These are phyloP conservation scores for Silene vulgaris DNA, from an alignment of 179 eudicot species.

Conservation along the genomic window DNA sequence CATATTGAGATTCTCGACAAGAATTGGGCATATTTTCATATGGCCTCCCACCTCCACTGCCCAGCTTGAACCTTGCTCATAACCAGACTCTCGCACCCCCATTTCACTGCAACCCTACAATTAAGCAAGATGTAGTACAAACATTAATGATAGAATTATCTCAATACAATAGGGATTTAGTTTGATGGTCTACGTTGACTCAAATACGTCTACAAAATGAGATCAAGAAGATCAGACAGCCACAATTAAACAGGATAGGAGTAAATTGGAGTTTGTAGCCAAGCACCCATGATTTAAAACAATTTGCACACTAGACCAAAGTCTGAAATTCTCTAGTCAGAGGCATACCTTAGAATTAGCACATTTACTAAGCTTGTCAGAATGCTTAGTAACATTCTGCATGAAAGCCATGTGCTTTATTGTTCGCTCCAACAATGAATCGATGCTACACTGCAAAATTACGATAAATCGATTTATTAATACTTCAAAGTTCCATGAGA, in stretches of 20 bases:
- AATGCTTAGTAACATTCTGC: constrained; percentile 73
- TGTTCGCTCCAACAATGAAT: constrained; percentile 81
- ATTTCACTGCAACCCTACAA: constrained; percentile 50
- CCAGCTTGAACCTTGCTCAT: constrained; percentile 89
- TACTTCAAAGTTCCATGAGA: background rate
- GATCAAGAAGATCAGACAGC: constrained; percentile 2
- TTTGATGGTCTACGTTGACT: background rate
- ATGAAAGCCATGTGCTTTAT: constrained; percentile 87
- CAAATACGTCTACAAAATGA: background rate
- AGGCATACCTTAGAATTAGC: constrained; percentile 54
- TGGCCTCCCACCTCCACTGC: constrained; percentile 83
- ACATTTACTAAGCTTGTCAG: constrained; percentile 62
- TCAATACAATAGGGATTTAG: background rate
- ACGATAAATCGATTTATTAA: constrained; percentile 26
- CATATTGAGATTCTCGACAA: constrained; percentile 67
- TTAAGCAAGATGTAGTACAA: background rate
- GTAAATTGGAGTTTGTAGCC: background rate
- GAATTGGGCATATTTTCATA: constrained; percentile 62
- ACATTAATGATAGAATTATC: background rate
- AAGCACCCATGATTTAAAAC: background rate
- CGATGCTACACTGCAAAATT: constrained; percentile 80
- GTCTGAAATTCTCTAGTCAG: background rate
- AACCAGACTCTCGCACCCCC: constrained; percentile 37
- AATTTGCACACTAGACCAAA: background rate
- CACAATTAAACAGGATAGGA: background rate